Conservation (phyloP, 768 basidiomycete genomes). For the Amyloporia xantha region DNA sequence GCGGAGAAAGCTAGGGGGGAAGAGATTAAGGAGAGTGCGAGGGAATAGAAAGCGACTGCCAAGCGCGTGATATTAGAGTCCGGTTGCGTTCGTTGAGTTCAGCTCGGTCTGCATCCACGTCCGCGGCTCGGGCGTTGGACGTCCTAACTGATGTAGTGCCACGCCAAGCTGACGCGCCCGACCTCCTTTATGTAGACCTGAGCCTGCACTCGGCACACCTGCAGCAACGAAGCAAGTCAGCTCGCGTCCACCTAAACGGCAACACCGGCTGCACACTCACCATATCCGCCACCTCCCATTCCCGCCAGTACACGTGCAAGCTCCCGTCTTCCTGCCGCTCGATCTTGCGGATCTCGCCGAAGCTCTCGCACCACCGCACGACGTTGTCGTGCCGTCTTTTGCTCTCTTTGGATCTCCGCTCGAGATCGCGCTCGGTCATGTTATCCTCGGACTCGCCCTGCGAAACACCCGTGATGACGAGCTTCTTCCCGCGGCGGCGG, state of each 20-base stretch:
- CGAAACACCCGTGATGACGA: slow-evolving; percentile 18
- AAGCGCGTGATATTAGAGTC: background rate
- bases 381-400: slow-evolving; percentile 15
- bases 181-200: slow-evolving; percentile 23
- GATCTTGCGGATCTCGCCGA: slow-evolving; percentile 19
- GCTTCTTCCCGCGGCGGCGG: slow-evolving; percentile 19
- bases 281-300: slow-evolving; percentile 23
- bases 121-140: too few species aligned
- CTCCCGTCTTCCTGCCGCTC: slow-evolving; percentile 20
- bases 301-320: slow-evolving; percentile 23
- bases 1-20: too few species aligned
- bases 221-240: too few species aligned
- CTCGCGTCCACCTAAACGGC: too few species aligned
- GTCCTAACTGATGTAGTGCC: slow-evolving; percentile 18
- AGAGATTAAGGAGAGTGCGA: background rate
- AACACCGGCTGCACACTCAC: too few species aligned
- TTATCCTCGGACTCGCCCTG: background rate
- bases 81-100: background rate
- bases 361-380: slow-evolving; percentile 21
- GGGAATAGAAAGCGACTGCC: background rate
- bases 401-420: slow-evolving; percentile 7
- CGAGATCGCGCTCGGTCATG: slow-evolving; percentile 5
- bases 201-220: slow-evolving; percentile 24
- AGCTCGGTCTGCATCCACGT: background rate
- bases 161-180: slow-evolving; percentile 21